phyloP scores from a whole-genome alignment of 2,329 filamentous ascomycete genomes.

The Colletotrichum salicis region DNA sequence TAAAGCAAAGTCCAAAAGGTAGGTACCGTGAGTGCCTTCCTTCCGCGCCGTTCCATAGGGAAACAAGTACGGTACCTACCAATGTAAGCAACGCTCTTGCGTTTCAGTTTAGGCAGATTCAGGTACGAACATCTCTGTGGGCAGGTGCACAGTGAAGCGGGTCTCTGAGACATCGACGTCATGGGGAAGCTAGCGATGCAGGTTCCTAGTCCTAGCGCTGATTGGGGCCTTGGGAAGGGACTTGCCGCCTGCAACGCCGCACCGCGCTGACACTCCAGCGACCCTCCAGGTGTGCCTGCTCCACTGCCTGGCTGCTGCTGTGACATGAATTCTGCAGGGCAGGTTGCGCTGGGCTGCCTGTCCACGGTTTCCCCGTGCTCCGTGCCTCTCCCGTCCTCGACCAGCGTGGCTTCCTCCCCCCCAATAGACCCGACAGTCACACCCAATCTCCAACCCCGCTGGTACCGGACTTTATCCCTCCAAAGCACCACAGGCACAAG shows the following conservation, averaged over 20 bases:
- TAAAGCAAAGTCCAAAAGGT: no score
- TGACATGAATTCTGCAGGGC: neutral
- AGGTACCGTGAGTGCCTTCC: neutral
- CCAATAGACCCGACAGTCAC: neutral
- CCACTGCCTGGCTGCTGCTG: neutral
- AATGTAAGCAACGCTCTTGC: neutral
- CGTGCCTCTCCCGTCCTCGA: neutral
- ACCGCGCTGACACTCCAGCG: neutral
- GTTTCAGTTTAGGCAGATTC: conserved; percentile 3
- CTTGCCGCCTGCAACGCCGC: conserved; percentile 13
- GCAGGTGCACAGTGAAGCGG: conserved; percentile 4
- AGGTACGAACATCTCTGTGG: neutral
- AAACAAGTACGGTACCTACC: neutral
- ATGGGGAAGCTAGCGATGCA: conserved; percentile 25
- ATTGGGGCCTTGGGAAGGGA: conserved; percentile 13
- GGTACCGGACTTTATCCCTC: conserved; percentile 21
- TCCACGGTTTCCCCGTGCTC: neutral
- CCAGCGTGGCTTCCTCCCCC: neutral
- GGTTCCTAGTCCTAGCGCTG: conserved; percentile 31
- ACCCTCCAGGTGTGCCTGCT: no score
- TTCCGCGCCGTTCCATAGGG: neutral
- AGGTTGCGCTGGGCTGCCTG: neutral
- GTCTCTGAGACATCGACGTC: conserved; percentile 28
- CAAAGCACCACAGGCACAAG: neutral
- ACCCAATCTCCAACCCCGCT: conserved; percentile 30